Base-by-base conservation (phyloP, 495 filamentous ascomycete species). In the Parathielavia appendiculata region DNA sequence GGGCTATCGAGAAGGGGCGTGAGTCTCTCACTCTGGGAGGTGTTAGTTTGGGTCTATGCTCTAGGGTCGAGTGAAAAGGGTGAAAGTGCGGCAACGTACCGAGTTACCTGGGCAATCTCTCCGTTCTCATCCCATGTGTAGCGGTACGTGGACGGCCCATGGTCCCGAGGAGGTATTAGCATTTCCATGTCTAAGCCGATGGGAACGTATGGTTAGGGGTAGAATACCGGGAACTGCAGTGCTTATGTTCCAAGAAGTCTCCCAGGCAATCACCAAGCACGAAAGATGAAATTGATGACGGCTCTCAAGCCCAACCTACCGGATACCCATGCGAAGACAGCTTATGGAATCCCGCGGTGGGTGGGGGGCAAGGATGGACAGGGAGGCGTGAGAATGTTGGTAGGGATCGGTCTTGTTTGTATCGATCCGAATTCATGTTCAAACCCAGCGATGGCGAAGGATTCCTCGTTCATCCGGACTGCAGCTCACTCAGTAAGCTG, bases 121-220 rank as follows among this genome's bases (percentile, higher is more conserved):
- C 67, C 66, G 23, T 70, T 68, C 49, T 68, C 67, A 41, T 72
- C 69, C 69, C 64, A 72, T 5, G 62, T 64, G 38, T 70, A 70
- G 34, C 64, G 57, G 43, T 61, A 68, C 30, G 67, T 66, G 7
- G 63, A 63, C 30, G 62, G 59, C 26, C 65, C 67, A 57, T 68
- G 65, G 61, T 67, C 67, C 54, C 67, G 52, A 1, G 64, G 65
- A 23, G 67, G 69, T 60, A 67, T 70, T 54, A 64, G 62, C 58
- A 64, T 67, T 56, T 72, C 69, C 69, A 70, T 72, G 57, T 26
- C 8, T 40, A 32, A n/a, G 19, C 11, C 20, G 51, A 51, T 38
- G 32, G 47, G 43, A 40, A 60, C 48, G 59, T 56, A 64, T 62
- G 16, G 7, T 14, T 14, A 65, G 61, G 46, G 46, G 48, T 35